These are phyloP conservation scores for Alternaria consortialis DNA, from an alignment of 2,329 filamentous ascomycete genomes.

Conservation along the genomic window DNA sequence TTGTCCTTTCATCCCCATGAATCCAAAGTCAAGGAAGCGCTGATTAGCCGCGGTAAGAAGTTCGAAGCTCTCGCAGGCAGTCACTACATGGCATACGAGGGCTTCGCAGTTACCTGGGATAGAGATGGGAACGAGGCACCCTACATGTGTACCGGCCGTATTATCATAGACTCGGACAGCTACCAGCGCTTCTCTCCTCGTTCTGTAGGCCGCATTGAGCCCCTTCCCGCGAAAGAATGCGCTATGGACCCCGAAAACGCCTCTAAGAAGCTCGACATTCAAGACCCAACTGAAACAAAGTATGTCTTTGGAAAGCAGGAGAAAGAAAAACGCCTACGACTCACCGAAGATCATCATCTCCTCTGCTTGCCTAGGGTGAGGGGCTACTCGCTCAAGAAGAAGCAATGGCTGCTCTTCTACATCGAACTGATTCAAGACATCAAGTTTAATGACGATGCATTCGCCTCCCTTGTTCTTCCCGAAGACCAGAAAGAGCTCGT, in stretches of 20 bases:
- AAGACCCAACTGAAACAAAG: slow-evolving; percentile 16
- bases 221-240: slow-evolving; percentile 31
- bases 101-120: slow-evolving; percentile 60
- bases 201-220: slow-evolving; percentile 33
- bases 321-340: slow-evolving; percentile 58
- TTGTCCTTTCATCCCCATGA: slow-evolving; percentile 80
- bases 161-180: slow-evolving; percentile 80
- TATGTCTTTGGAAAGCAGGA: slow-evolving; percentile 37
- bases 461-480: slow-evolving; percentile 78
- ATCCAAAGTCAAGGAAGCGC: slow-evolving; percentile 66
- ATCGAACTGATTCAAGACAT: slow-evolving; percentile 81
- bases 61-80: slow-evolving; percentile 80
- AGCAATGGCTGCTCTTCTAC: slow-evolving; percentile 87
- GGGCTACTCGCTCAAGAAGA: slow-evolving; percentile 86
- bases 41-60: slow-evolving; percentile 82
- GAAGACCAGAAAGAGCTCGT: slow-evolving; percentile 71
- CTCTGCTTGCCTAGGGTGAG: slow-evolving; percentile 82
- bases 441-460: slow-evolving; percentile 82
- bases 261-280: slow-evolving; percentile 10
- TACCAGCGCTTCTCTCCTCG: slow-evolving; percentile 56
- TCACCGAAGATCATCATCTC: slow-evolving; percentile 81
- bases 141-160: slow-evolving; percentile 76
- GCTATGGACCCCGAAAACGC: not conserved
- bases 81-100: slow-evolving; percentile 81
- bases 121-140: slow-evolving; percentile 29